phyloP scores from a whole-genome alignment of 1,139 yeast species.

The Diutina siamensis region DNA sequence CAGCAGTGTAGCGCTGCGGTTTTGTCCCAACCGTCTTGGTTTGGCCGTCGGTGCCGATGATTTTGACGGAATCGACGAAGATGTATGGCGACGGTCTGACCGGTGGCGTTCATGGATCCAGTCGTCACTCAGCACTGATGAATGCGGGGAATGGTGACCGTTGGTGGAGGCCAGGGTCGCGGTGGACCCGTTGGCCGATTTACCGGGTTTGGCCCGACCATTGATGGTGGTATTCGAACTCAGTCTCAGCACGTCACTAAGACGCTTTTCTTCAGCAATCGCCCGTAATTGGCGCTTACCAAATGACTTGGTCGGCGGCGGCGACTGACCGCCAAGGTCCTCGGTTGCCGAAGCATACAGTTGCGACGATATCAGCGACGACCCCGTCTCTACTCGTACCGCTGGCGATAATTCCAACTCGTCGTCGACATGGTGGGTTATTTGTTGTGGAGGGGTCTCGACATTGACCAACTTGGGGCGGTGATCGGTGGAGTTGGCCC shows the following conservation, averaged over 20 bases:
- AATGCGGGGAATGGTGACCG: not conserved
- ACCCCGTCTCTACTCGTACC: not conserved
- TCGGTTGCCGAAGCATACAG: conserved; percentile 1
- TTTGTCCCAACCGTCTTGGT: not conserved
- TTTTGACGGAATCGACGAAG: not conserved
- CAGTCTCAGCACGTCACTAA: not conserved
- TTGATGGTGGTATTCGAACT: not conserved
- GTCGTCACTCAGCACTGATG: not conserved
- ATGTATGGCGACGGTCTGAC: not conserved
- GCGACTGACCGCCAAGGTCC: not conserved
- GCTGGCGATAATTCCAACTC: not conserved
- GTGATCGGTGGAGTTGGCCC: not conserved
- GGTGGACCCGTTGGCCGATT: too few relatives aligned
- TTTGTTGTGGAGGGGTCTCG: not conserved
- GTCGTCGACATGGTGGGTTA: not conserved
- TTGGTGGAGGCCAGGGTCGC: too few relatives aligned
- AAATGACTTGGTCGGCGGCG: not conserved
- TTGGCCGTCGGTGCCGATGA: not conserved
- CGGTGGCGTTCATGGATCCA: not conserved
- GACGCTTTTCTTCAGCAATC: conserved; percentile 1
- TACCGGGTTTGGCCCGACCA: not conserved
- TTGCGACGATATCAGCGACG: not conserved
- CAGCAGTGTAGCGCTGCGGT: not conserved
- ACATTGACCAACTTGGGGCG: not conserved
- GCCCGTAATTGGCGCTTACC: not conserved